These are phyloP conservation scores for Fusarium coffeatum DNA, from an alignment of 2,329 filamentous ascomycete genomes.

Conservation along the genomic window DNA sequence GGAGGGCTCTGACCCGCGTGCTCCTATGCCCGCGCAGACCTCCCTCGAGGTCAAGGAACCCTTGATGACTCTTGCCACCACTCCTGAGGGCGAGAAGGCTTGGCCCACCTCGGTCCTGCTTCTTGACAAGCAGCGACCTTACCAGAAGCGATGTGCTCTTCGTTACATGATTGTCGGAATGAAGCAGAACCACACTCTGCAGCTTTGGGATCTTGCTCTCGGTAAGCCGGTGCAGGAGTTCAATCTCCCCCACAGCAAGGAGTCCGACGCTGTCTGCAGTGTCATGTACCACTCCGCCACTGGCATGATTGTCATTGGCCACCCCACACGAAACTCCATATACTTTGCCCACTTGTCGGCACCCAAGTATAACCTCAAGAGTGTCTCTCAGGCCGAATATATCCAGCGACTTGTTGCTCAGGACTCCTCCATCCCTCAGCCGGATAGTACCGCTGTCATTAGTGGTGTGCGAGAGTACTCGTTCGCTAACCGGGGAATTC, in stretches of 20 bases:
- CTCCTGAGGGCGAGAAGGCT: slow-evolving; percentile 88
- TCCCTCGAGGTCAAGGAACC: slow-evolving; percentile 86
- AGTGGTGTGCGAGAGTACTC: slow-evolving; percentile 97
- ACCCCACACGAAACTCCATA: slow-evolving; percentile 95
- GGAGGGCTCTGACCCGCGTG: slow-evolving; percentile 62
- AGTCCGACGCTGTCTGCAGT: slow-evolving; percentile 97
- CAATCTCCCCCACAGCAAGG: slow-evolving; percentile 94
- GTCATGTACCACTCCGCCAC: slow-evolving; percentile 93
- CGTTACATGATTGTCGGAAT: slow-evolving; percentile 97
- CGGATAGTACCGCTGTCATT: slow-evolving; percentile 96
- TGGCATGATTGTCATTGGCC: slow-evolving; percentile 93
- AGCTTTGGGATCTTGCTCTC: slow-evolving; percentile 96
- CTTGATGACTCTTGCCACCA: slow-evolving; percentile 86
- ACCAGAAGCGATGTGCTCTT: slow-evolving; percentile 87
- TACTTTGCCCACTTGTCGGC: slow-evolving; percentile 97
- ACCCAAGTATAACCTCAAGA: slow-evolving; percentile 87
- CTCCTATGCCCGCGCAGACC: slow-evolving; percentile 64
- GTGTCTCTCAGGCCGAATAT: slow-evolving; percentile 88
- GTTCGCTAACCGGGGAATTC: slow-evolving; percentile 83
- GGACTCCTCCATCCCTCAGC: slow-evolving; percentile 79
- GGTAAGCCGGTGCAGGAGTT: slow-evolving; percentile 97
- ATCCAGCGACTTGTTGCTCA: slow-evolving; percentile 80
- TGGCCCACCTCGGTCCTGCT: slow-evolving; percentile 97
- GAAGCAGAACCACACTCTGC: slow-evolving; percentile 98
- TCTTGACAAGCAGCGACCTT: slow-evolving; percentile 94